Evolutionary conservation across 345 rosid genomes (phyloP), one percentile per base, ranked within the genome.

Genomic region (Crucihimalaya himalaica): DNA sequence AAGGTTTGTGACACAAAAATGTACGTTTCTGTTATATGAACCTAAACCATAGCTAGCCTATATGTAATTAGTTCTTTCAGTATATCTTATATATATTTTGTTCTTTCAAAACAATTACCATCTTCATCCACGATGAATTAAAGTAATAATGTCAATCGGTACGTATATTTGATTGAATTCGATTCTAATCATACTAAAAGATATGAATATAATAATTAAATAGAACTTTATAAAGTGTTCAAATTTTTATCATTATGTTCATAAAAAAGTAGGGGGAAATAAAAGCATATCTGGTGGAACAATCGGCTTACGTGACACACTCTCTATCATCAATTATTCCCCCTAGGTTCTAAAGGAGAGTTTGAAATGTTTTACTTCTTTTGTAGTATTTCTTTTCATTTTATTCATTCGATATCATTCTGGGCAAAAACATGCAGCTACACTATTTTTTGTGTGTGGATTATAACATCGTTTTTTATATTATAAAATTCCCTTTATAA

Each of bases 271-370:
- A 9, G n/a, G 10, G 58, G 27, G 1, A n/a, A 11, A 32, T 23
- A 63, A 23, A 0, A 32, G 28, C 65, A 63, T 35, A 12, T 18
- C 40, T 31, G 53, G 69, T 75, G 69, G 69, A 75, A 75, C 63
- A 40, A 66, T 59, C 47, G 46, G 73, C 68, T 40, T 75, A 58
- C 79, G 69, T 75, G 69, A 42, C 27, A 61, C 57, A 39, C 25
- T 68, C 70, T 75, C 79, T 61, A 68, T 61, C 79, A 75, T 75
- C 79, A 60, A 75, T 68, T 61, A 75, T 75, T 43, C 13, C 5
- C 43, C 39, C 35, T 35, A 29, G 14, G 70, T 28, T 48, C 4
- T 56, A 12, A 16, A 40, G 21, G 52, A 63, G 23, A 20, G 3
- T 53, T 42, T 27, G 5, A 31, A 32, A n/a, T 58, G 8, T 1